Evolutionary conservation across 2,329 filamentous ascomycete genomes (phyloP), one percentile per base, ranked within the genome.

Genomic region (Simplicillium sp.): DNA sequence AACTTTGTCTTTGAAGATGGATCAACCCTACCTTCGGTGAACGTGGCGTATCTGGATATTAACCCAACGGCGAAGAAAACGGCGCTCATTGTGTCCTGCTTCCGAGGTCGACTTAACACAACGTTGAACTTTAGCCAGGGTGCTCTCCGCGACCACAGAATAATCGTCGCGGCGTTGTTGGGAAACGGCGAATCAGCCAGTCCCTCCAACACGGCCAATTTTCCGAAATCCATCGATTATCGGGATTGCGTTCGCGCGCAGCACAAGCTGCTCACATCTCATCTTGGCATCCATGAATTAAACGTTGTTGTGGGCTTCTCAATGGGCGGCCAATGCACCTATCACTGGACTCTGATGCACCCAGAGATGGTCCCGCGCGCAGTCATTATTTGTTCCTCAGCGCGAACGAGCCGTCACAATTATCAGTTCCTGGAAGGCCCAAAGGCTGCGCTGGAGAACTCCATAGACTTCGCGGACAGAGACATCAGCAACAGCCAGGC

Each of bases 41-140:
- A 47, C 14, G 37, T 56, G n/a, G 53, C 55, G 3, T 57, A 54
- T 40, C 46, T 51, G 4, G 52, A 56, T 34, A 37, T 53, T 9
- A 54, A 53, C 44, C 44, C 42, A 6, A 39, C 18, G 4, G 46
- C 35, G 37, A 65, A 38, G 54, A 69, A 67, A 36, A 54, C 52
- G n/a, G 64, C 66, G 13, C 52, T 77, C 12, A 64, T 78, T 11
- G 65, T 69, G 17, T 77, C 73, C 2, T 78, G 73, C 52, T 78
- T 72, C 51, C 64, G 66, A 5, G 74, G 75, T 17, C 61, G 61
- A 8, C 64, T 79, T 14, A 61, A 65, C 25, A 62, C 55, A 2
- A 76, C 73, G 1, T 48, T 70, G 3, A 71, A 60, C 35, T 75
- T 73, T 46, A 57, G 66, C 37, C 50, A 54, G 5, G 60, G 61